Evolutionary conservation across 2,329 filamentous ascomycete genomes (phyloP).

Genomic region (Ilyonectria sp.): DNA sequence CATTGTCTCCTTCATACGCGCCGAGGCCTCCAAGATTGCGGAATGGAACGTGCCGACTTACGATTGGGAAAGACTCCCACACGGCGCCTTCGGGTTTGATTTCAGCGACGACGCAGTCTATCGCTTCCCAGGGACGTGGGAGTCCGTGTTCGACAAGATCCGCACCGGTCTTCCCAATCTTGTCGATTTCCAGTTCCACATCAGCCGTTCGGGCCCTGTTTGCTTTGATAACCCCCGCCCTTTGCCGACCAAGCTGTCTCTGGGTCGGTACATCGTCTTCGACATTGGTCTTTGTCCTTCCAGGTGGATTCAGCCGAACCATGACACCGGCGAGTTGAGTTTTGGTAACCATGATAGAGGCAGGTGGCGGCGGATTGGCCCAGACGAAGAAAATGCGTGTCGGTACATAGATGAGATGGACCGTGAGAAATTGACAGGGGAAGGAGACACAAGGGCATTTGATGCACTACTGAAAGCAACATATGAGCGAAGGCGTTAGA

Average conservation of each 20-base stretch:
- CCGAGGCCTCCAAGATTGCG: fast-evolving
- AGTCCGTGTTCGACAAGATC: constrained; percentile 40
- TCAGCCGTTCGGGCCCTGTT: not conserved
- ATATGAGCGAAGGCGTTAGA: constrained; percentile 2
- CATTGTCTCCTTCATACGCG: constrained; percentile 22
- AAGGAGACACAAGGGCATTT: constrained; percentile 8
- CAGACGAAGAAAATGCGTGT: not conserved
- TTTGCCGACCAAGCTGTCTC: not conserved
- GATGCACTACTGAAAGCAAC: constrained; percentile 1
- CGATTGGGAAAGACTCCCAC: constrained; percentile 32
- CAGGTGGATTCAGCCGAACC: not conserved
- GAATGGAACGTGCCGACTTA: not conserved
- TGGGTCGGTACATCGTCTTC: not conserved
- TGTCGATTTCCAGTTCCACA: constrained; percentile 10
- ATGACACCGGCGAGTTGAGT: not conserved
- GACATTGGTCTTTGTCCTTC: not conserved
- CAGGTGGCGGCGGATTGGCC: not conserved
- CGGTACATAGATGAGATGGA: not conserved
- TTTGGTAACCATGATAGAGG: not conserved
- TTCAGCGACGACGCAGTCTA: not conserved
- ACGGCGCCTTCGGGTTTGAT: not conserved
- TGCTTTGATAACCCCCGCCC: not conserved
- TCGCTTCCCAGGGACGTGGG: constrained; percentile 34
- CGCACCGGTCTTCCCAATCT: constrained; percentile 16
- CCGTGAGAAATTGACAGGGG: not conserved